Evolutionary conservation across 1,139 yeast species (phyloP), one percentile per base, ranked within the genome.

Genomic region (Zygotorulaspora mrakii): DNA sequence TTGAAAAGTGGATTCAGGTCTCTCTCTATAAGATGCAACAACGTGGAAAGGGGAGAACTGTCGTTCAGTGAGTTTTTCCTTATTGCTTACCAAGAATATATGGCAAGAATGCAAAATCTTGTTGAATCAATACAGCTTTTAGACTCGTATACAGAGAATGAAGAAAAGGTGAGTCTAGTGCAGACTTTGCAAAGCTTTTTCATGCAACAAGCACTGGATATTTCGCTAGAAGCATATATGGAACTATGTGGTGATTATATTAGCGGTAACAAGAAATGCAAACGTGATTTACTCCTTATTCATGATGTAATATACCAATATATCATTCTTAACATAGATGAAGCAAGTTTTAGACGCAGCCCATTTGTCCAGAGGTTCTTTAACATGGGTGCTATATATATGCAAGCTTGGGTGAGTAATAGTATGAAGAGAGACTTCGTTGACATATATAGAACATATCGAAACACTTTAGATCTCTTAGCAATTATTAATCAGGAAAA

Each of bases 21-120:
- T 6, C 20, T 28, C 3, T 28, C 31, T 4, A 16, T 12, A 3
- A 14, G 12, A 7, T 8, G 12, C 3, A 14, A 5, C 18, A 17
- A 5, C 9, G 8, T 4, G n/a, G 8, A 9, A 14, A 14, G 12
- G 18, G 31, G 18, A 4, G 16, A 14, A 3, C 8, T 7, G n/a
- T 5, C 11, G 7, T 17, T 39, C n/a, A 33, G 44, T 40, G 39
- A 37, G 16, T 32, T 20, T 9, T 30, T 37, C 12, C 28, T 35
- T 4, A 9, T 10, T 4, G 28, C 33, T 17, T 31, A 36, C 18
- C 29, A 17, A 10, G 24, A 30, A n/a, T 40, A 40, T 25, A 33
- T 21, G 11, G 10, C 35, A n/a, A 33, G 27, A 18, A 22, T 37
- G 2, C 22, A 27, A 17, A 18, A 28, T 13, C 17, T 40, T 10